A percentile compares a stretch with the other conserved stretches of the same genome.
phyloP scores from a whole-genome alignment of 805 yeast genomes.

The Wickerhamomyces rabaulensis region DNA sequence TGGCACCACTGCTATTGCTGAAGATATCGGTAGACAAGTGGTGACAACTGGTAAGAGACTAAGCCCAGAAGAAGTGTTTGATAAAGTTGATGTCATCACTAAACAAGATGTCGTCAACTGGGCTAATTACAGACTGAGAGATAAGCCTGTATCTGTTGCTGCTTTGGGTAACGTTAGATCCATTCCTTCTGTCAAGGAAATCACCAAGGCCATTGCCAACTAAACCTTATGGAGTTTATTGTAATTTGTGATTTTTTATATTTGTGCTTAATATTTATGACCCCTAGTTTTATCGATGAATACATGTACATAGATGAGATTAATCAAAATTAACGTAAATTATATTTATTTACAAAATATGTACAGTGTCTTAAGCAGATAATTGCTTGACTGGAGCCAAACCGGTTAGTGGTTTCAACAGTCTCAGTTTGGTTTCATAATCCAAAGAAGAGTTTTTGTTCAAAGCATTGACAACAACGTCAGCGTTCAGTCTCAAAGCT shows the following conservation, averaged over 20 bases:
- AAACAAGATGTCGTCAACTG: constrained; percentile 77
- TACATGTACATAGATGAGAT: neutral
- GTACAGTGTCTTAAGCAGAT: constrained; percentile 1
- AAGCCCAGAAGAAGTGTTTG: constrained; percentile 42
- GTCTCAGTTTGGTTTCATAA: constrained; percentile 18
- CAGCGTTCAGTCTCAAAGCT: constrained; percentile 20
- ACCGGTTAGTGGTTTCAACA: constrained; percentile 25
- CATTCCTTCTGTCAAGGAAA: constrained; percentile 62
- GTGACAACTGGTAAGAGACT: constrained; percentile 80
- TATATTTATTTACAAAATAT: neutral
- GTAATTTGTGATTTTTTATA: too few species aligned
- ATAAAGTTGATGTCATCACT: constrained; percentile 70
- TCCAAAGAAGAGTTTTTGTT: constrained; percentile 20
- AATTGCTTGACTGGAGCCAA: constrained; percentile 22
- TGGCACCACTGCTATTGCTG: constrained; percentile 94
- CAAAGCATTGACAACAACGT: constrained; percentile 21
- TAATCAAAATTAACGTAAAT: neutral
- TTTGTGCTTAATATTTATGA: neutral
- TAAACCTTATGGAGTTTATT: too few species aligned
- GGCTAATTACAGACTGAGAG: constrained; percentile 77
- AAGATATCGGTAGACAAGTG: constrained; percentile 95
- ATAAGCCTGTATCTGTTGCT: constrained; percentile 83
- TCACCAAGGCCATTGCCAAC: constrained; percentile 35
- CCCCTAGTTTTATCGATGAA: neutral
- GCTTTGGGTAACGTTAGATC: constrained; percentile 79